These are phyloP conservation scores for Oryza nivara DNA, from an alignment of 176 grass and related monocot species.

Conservation along the genomic window DNA sequence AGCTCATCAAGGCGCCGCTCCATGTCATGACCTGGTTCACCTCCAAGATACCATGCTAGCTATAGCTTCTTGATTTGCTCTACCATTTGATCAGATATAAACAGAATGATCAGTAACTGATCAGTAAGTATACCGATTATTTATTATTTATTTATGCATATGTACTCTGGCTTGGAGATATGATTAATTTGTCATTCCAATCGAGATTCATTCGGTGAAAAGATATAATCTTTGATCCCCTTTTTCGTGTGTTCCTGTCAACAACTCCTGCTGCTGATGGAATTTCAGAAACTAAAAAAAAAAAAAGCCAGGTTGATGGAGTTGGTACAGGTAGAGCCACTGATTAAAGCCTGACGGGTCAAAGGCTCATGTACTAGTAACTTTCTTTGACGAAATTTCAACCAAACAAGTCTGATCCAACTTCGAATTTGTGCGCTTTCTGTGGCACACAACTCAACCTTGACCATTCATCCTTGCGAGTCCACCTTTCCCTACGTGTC, in stretches of 20 bases:
- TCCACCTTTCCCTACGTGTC: no score
- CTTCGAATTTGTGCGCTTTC: no score
- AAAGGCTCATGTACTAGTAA: no score
- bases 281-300: neutral
- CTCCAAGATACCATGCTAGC: conserved; percentile 69
- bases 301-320: neutral
- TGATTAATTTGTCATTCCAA: neutral
- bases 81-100: neutral
- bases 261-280: neutral
- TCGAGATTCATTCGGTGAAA: neutral
- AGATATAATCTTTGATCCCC: neutral
- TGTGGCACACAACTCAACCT: no score
- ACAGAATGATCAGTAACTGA: neutral
- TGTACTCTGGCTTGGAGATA: neutral
- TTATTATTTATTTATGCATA: neutral
- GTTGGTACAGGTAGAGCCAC: no score
- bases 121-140: neutral
- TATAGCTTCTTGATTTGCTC: neutral
- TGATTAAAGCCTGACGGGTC: no score
- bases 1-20: conserved; percentile 77
- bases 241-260: neutral
- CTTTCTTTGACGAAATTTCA: no score
- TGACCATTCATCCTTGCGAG: no score
- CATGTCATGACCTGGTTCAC: conserved; percentile 89
- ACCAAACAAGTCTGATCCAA: no score